phyloP scores from a whole-genome alignment of 352 stramenopile genomes.

The Phytophthora pluvialis region DNA sequence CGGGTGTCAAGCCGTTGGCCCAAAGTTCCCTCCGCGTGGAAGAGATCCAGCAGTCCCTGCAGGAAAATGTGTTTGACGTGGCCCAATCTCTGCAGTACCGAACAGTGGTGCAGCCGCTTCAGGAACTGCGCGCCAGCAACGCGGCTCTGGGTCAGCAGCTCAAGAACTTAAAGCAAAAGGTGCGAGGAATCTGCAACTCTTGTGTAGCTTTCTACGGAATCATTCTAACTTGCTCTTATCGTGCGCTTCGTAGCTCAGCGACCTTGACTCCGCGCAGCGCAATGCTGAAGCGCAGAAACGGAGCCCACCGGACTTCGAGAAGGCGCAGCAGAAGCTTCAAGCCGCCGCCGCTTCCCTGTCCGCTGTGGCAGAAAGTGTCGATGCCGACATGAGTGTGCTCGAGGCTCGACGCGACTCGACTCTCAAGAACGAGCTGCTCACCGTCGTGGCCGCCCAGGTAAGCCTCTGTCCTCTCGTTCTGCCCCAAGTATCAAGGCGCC shows the following conservation, averaged over 20 bases:
- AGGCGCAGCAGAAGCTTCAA: conserved; percentile 63
- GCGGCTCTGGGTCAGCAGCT: conserved; percentile 50
- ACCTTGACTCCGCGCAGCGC: conserved; percentile 76
- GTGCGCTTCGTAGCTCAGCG: conserved; percentile 51
- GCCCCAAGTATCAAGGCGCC: not conserved
- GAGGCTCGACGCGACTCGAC: conserved; percentile 64
- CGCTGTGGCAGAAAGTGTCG: conserved; percentile 63
- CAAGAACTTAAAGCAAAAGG: conserved; percentile 58
- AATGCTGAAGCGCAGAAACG: conserved; percentile 66
- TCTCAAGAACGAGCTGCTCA: conserved; percentile 84
- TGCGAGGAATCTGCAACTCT: conserved; percentile 9
- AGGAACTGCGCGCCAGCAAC: conserved; percentile 51
- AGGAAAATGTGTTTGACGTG: conserved; percentile 52
- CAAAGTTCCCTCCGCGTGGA: conserved; percentile 60
- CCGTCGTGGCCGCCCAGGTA: conserved; percentile 73
- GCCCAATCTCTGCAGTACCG: conserved; percentile 54
- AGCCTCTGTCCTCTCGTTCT: not conserved
- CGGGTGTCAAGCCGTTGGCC: conserved; percentile 45
- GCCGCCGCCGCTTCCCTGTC: conserved; percentile 55
- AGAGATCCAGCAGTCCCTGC: conserved; percentile 64
- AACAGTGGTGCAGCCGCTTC: conserved; percentile 49
- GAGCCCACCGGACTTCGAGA: conserved; percentile 71
- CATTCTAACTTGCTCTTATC: not conserved
- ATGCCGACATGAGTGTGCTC: conserved; percentile 67
- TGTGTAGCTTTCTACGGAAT: not conserved